Percentiles rank a stretch among this genome's conserved stretches.
Conservation (phyloP, 768 basidiomycete genomes). For the Tricholoma furcatifolium region DNA sequence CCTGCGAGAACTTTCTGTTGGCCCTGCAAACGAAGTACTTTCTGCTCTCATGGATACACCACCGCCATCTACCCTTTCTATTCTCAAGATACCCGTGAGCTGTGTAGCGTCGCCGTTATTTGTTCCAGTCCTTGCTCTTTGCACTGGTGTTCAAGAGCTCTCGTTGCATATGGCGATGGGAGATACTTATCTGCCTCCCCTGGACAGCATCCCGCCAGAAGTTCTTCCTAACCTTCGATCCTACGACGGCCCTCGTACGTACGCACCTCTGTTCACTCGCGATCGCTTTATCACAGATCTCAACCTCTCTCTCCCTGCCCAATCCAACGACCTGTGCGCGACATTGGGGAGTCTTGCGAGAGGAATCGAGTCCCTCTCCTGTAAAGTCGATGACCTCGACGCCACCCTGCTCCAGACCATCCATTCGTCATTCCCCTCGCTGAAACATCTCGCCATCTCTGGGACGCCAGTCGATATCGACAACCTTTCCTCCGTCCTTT, state of each 20-base stretch:
- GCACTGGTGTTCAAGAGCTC: constrained; percentile 10
- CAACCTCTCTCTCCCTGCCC: constrained; percentile 14
- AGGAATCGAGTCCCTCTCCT: constrained; percentile 14
- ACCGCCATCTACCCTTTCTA: constrained; percentile 8
- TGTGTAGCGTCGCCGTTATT: constrained; percentile 14
- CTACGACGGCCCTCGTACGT: constrained; percentile 16
- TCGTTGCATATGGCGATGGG: constrained; percentile 12
- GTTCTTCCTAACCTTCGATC: constrained; percentile 18
- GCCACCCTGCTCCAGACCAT: constrained; percentile 13
- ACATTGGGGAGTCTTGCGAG: constrained; percentile 8
- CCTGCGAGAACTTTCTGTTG: constrained; percentile 9
- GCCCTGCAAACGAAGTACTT: constrained; percentile 14
- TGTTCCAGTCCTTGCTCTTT: constrained; percentile 7
- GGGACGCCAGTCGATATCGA: constrained; percentile 17
- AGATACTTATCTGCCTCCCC: constrained; percentile 10
- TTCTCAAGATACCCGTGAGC: constrained; percentile 17
- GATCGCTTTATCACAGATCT: constrained; percentile 9
- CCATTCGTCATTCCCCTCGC: constrained; percentile 14
- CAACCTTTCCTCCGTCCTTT: constrained; percentile 10
- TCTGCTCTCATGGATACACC: constrained; percentile 6
- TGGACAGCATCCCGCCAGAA: constrained; percentile 13
- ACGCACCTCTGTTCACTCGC: constrained; percentile 14
- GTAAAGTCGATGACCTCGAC: constrained; percentile 12
- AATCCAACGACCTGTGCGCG: constrained; percentile 8
- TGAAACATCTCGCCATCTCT: constrained; percentile 17